These are phyloP conservation scores for Platismatia glauca DNA, from an alignment of 495 filamentous ascomycete species.

Conservation along the genomic window DNA sequence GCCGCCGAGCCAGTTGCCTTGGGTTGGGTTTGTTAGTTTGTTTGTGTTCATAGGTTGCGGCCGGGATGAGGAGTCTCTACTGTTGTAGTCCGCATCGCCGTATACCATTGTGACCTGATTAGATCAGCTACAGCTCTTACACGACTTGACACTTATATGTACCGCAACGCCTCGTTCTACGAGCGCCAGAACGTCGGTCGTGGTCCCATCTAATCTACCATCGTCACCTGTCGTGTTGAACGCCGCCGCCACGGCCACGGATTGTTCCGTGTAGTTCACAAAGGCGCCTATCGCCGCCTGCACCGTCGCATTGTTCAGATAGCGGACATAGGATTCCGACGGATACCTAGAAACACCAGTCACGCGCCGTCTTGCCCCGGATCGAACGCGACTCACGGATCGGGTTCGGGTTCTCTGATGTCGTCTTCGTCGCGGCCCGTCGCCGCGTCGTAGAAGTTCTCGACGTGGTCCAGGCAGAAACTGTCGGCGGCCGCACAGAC, in stretches of 20 bases:
- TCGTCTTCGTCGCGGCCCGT: conserved; percentile 53
- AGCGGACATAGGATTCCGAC: conserved; percentile 51
- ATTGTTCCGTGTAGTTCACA: conserved; percentile 56
- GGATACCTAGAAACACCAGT: conserved; percentile 40
- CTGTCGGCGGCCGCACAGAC: conserved; percentile 33
- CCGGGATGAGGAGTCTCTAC: background rate
- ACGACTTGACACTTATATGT: conserved; percentile 56
- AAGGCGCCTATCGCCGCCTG: conserved; percentile 55
- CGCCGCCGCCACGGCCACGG: conserved; percentile 37
- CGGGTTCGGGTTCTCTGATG: conserved; percentile 41
- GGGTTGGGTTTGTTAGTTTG: background rate
- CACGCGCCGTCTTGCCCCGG: background rate
- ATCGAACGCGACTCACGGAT: conserved; percentile 35
- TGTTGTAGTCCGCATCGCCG: conserved; percentile 41
- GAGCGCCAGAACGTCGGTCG: conserved; percentile 44
- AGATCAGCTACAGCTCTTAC: conserved; percentile 6
- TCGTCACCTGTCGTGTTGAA: conserved; percentile 45
- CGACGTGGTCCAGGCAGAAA: conserved; percentile 34
- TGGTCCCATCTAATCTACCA: conserved; percentile 35
- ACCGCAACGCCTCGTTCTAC: conserved; percentile 54
- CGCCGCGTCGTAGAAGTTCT: conserved; percentile 30
- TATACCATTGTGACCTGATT: background rate
- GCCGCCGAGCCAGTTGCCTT: conserved; percentile 20
- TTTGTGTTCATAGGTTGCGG: background rate
- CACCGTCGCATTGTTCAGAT: conserved; percentile 53